Evolutionary conservation across 805 yeast genomes (phyloP).

Genomic region (Yamadazyma takamatsuzukensis): DNA sequence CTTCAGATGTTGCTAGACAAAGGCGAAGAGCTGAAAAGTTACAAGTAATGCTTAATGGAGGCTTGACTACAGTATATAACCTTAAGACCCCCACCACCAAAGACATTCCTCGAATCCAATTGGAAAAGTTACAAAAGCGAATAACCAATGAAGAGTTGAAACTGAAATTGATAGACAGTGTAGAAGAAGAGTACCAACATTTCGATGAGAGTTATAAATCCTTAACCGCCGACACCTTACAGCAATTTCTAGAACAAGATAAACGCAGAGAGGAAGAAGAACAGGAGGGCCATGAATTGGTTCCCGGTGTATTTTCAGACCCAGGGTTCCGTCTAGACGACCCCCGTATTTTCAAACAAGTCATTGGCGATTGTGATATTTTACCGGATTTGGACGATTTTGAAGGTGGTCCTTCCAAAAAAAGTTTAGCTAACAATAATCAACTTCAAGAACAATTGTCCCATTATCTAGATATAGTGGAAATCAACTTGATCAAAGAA

Average conservation of each 20-base stretch:
- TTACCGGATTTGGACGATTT: conserved; percentile 23
- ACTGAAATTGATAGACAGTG: conserved; percentile 14
- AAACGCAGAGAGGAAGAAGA: no score
- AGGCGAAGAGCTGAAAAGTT: conserved; percentile 30
- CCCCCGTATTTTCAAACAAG: conserved; percentile 77
- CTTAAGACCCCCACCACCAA: conserved; percentile 66
- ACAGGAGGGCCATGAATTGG: conserved; percentile 16
- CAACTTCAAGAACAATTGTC: conserved; percentile 74
- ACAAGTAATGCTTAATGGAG: conserved; percentile 38
- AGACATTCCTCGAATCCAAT: conserved; percentile 80
- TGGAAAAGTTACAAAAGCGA: conserved; percentile 32
- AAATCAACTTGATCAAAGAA: conserved; percentile 73
- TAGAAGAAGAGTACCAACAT: conserved; percentile 25
- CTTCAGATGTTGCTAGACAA: conserved; percentile 44
- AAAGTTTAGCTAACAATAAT: conserved; percentile 46
- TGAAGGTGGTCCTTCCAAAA: conserved; percentile 13
- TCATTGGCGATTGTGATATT: conserved; percentile 57
- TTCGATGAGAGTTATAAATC: conserved; percentile 37
- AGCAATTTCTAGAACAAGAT: conserved; percentile 21
- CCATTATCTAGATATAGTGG: conserved; percentile 80
- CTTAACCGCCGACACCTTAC: conserved; percentile 35
- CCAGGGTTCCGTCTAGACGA: conserved; percentile 78
- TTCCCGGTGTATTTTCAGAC: conserved; percentile 70
- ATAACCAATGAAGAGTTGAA: conserved; percentile 20
- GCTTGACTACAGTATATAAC: conserved; percentile 40